These are phyloP conservation scores for Sporopachydermia quercuum DNA, from an alignment of 805 yeast genomes.

Conservation along the genomic window DNA sequence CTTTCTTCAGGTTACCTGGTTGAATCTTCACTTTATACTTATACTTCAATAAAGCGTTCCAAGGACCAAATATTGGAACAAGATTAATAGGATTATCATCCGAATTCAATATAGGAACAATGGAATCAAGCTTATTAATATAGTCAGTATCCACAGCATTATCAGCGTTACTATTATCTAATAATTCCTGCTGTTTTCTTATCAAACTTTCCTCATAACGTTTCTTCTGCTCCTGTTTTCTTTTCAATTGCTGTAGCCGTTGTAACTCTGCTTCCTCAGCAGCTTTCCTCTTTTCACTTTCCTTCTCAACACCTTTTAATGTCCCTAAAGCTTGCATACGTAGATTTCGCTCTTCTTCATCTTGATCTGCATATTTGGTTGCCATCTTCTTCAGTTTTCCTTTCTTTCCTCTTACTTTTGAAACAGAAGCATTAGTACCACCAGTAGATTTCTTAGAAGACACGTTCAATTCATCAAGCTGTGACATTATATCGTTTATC, in stretches of 20 bases:
- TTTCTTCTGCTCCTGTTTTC: constrained; percentile 7
- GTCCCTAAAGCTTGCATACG: constrained; percentile 81
- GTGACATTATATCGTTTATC: constrained; percentile 11
- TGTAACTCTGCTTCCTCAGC: constrained; percentile 13
- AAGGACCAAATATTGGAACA: constrained; percentile 86
- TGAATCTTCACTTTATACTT: constrained; percentile 74
- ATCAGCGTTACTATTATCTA: constrained; percentile 13
- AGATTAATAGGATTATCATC: constrained; percentile 46
- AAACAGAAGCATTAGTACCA: neutral
- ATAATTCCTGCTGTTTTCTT: constrained; percentile 18
- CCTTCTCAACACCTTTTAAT: constrained; percentile 36
- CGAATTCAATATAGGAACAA: constrained; percentile 13
- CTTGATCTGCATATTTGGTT: constrained; percentile 78
- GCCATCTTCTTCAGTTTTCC: constrained; percentile 73
- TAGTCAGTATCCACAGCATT: constrained; percentile 18
- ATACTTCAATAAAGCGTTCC: constrained; percentile 61
- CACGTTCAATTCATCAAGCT: neutral
- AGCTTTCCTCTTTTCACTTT: constrained; percentile 7
- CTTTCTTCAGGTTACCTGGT: constrained; percentile 73
- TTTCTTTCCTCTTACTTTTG: constrained; percentile 68
- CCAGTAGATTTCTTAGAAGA: neutral
- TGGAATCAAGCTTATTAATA: constrained; percentile 23
- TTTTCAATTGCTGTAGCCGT: constrained; percentile 3
- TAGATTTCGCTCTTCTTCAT: constrained; percentile 66
- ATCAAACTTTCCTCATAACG: constrained; percentile 15